Evolutionary conservation across 2,329 filamentous ascomycete genomes (phyloP), one percentile per base, ranked within the genome.

Genomic region (Cryphonectria parasitica): DNA sequence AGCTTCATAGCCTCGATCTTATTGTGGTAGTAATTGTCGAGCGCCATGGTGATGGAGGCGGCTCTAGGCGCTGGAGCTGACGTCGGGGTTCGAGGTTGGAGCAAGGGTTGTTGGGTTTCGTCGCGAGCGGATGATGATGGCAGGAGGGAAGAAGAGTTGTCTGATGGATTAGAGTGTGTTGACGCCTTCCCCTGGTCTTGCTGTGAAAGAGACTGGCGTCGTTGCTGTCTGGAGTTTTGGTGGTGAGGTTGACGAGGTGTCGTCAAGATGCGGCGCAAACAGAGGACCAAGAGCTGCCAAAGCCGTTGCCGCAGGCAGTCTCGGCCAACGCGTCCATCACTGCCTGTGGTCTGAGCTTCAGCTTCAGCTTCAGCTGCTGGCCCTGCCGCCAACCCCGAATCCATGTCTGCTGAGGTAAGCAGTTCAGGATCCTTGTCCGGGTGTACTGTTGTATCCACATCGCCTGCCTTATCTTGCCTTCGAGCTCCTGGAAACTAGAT

Each of bases 1-100:
- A 99, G 94, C 92, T 98, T 98, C 93, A 98, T 97, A 82, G 92
- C 91, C 93, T 99, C 96, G 85, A 98, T 98, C 88, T 99, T 99
- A 88, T 98, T 98, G 85, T 96, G 93, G 83, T 97, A 99, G 86
- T 98, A 99, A 84, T 92, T 97, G 84, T 98, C 96, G 85, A 99
- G 93, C 89, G 95, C 95, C 96, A 99, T 99, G 81, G 80, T 91
- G 88, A 72, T 65, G 73, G 74, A 71, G 72, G 72, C 68, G 72
- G 72, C 68, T 68, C 67, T 36, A n/a, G 61, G 66, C 54, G 69
- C 61, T 67, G 56, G 63, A 64, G 72, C 60, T 72, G 70, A 70
- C 61, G 62, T 70, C 65, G 64, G 60, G 62, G 39, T 60, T 15
- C 8, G 62, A 45, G 31, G 28, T 34, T 34, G 39, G 56, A 41